Evolutionary conservation across 441 rosid species (phyloP).

Genomic region (Breynia disticha): DNA sequence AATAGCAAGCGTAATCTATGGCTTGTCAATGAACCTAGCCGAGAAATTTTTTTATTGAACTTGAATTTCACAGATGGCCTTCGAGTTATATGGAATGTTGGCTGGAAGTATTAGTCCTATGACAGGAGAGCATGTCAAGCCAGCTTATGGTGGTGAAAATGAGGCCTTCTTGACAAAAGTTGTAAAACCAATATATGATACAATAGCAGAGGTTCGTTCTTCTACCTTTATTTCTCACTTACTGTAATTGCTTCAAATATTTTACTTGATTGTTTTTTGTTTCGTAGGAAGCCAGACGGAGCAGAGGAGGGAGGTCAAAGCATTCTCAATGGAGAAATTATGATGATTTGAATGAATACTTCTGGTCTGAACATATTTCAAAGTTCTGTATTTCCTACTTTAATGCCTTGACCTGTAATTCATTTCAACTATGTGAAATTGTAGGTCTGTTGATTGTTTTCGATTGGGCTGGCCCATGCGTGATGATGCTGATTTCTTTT

Average conservation of each 20-base stretch:
- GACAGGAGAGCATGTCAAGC: conserved; percentile 95
- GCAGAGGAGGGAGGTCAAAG: conserved; percentile 71
- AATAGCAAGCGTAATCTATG: too few species aligned
- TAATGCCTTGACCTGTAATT: neutral
- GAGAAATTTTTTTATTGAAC: neutral
- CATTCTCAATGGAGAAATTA: conserved; percentile 99
- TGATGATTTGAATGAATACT: conserved; percentile 92
- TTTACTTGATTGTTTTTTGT: neutral
- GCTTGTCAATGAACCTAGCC: too few species aligned
- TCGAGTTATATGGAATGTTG: conserved; percentile 88
- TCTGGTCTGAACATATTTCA: conserved; percentile 44
- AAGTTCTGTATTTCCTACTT: neutral
- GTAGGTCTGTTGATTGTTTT: conserved; percentile 93
- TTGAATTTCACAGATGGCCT: conserved; percentile 72
- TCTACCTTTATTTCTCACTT: neutral
- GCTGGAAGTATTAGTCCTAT: conserved; percentile 94
- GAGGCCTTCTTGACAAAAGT: conserved; percentile 91
- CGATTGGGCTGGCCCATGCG: conserved; percentile 99
- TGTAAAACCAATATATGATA: conserved; percentile 77
- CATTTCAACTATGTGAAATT: conserved; percentile 1
- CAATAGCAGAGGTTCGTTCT: conserved; percentile 52
- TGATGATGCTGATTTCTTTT: conserved; percentile 87
- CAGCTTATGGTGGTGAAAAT: conserved; percentile 94
- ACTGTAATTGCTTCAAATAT: neutral
- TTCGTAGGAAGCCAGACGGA: conserved; percentile 73